Conservation (phyloP, 1,139 yeast genomes). For the Kodamaea suecica region DNA sequence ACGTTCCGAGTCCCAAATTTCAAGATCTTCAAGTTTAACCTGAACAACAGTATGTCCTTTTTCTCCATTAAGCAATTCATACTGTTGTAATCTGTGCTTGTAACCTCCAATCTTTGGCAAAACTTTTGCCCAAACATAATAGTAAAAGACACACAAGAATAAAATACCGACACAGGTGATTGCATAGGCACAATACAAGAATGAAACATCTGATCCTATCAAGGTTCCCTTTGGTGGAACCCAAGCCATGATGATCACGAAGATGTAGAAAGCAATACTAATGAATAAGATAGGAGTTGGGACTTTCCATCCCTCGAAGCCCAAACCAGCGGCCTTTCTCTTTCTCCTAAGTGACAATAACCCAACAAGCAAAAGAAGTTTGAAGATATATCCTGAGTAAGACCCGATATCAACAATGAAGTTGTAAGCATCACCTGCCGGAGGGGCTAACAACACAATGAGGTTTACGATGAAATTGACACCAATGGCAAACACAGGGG, state of each 20-base stretch:
- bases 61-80: constrained; percentile 36
- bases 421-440: constrained; percentile 47
- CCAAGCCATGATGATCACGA: constrained; percentile 38
- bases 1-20: constrained; percentile 31
- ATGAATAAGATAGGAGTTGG: constrained; percentile 31
- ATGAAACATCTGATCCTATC: constrained; percentile 35
- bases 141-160: constrained; percentile 28
- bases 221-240: constrained; percentile 35
- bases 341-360: constrained; percentile 32
- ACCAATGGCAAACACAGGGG: constrained; percentile 39
- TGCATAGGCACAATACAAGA: constrained; percentile 30
- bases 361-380: constrained; percentile 33
- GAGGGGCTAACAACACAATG: constrained; percentile 41
- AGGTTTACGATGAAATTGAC: constrained; percentile 37
- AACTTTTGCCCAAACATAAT: constrained; percentile 34
- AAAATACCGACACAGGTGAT: constrained; percentile 29
- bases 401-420: constrained; percentile 35
- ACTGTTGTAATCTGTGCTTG: constrained; percentile 29
- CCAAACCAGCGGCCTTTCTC: constrained; percentile 35
- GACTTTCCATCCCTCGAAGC: constrained; percentile 27
- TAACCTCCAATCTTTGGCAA: constrained; percentile 35
- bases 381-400: constrained; percentile 24
- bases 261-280: constrained; percentile 27
- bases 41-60: constrained; percentile 38
- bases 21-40: constrained; percentile 29